phyloP scores from a whole-genome alignment of 1,284 basidiomycete species.

The Bondarzewia mesenterica region DNA sequence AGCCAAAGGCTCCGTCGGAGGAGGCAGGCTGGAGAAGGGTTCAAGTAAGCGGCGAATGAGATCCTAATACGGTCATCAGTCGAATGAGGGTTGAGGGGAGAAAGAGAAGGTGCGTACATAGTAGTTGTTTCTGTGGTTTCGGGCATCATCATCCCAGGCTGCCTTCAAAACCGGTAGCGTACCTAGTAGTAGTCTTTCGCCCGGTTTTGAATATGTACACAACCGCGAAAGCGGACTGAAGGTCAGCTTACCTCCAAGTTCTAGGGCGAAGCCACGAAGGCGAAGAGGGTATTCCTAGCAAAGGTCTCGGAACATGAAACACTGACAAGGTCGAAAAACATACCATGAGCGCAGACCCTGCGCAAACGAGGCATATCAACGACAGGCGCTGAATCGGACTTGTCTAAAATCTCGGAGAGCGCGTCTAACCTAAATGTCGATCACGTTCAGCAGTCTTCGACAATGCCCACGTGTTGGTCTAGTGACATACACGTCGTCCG shows the following conservation, averaged over 20 bases:
- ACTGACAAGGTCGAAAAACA: slow-evolving; percentile 9
- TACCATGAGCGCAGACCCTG: slow-evolving; percentile 51
- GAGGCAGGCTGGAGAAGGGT: slow-evolving; percentile 41
- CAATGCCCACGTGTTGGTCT: slow-evolving; percentile 8
- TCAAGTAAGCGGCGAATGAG: slow-evolving; percentile 55
- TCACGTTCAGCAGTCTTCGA: not conserved
- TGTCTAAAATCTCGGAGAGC: slow-evolving; percentile 52
- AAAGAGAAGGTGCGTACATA: slow-evolving; percentile 41
- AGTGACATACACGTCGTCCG: slow-evolving; percentile 50
- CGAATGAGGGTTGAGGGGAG: not conserved
- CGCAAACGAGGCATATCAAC: slow-evolving; percentile 52
- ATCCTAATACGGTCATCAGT: slow-evolving; percentile 35
- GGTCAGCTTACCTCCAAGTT: slow-evolving; percentile 63
- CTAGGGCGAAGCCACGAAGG: slow-evolving; percentile 66
- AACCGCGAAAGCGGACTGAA: not conserved
- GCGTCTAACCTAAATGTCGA: slow-evolving; percentile 33
- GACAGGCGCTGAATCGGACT: slow-evolving; percentile 32
- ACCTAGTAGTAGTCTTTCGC: slow-evolving; percentile 50
- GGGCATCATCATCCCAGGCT: slow-evolving; percentile 47
- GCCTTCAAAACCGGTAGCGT: slow-evolving; percentile 49
- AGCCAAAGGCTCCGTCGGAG: slow-evolving; percentile 34
- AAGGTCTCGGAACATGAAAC: slow-evolving; percentile 6
- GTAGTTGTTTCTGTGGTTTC: slow-evolving; percentile 58
- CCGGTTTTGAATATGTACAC: slow-evolving; percentile 5
- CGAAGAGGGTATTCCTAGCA: slow-evolving; percentile 57